Conservation (phyloP, 345 rosid genomes). For the Boechera retrofracta region DNA sequence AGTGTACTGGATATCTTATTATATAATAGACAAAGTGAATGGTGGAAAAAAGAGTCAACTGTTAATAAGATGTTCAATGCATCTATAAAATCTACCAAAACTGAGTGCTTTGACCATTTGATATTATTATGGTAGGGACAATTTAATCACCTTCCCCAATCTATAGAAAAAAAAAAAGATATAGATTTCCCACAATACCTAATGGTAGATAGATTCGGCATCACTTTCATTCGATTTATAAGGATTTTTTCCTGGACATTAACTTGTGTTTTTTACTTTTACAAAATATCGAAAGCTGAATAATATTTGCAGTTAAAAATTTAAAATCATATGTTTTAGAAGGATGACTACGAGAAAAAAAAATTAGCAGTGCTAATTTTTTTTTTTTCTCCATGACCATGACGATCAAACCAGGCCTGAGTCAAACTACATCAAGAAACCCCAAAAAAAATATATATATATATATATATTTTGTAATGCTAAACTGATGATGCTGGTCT, state of each 20-base stretch:
- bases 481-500: too few species aligned
- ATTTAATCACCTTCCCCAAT: constrained; percentile 4
- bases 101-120: constrained; percentile 38
- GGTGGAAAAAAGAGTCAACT: constrained; percentile 43
- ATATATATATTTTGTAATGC: too few species aligned
- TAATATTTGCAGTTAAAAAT: too few species aligned
- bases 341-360: too few species aligned
- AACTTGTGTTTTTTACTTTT: background rate
- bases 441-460: too few species aligned
- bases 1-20: background rate
- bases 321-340: too few species aligned
- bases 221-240: constrained; percentile 7
- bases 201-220: constrained; percentile 2
- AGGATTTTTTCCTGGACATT: background rate
- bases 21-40: constrained; percentile 4
- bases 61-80: constrained; percentile 44
- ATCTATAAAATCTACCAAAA: constrained; percentile 38
- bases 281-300: too few species aligned
- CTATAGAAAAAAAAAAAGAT: background rate
- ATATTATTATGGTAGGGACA: constrained; percentile 35
- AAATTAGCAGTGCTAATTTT: too few species aligned
- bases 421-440: too few species aligned
- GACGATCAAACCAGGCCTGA: too few species aligned
- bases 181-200: constrained; percentile 1
- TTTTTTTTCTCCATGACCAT: too few species aligned